Evolutionary conservation across 2,329 filamentous ascomycete genomes (phyloP), one percentile per base, ranked within the genome.

Genomic region (Colletotrichum sp.): DNA sequence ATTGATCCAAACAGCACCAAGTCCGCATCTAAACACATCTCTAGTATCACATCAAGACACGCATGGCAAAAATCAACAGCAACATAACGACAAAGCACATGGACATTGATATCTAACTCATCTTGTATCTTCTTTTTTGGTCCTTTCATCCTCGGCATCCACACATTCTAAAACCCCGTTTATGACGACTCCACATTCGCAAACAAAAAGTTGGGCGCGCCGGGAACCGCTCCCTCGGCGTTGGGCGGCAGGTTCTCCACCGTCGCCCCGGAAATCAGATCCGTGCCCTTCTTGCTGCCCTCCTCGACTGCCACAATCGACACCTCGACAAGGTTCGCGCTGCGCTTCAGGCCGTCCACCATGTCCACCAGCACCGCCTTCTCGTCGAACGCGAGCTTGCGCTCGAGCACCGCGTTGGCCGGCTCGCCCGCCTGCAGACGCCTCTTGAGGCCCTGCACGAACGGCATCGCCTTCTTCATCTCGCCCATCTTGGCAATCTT

Each of bases 401-500:
- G 91, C 82, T 96, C 93, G 81, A 98, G 93, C 12, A 98, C 95
- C 3, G 86, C 88, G 28, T 90, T 88, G 3, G 91, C 87, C 16
- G 88, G 86, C 85, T 96, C 92, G 77, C 94, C 94, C 66, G 89
- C 89, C 73, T 95, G 89, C 71, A 99, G 90, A 68, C 95, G 92
- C 84, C 91, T 94, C 93, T 98, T 98, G 76, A 98, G 88, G 8
- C 84, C 87, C 87, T 98, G 96, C 66, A 98, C 93, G 82, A 98
- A 98, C 0, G 97, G 97, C 96, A 98, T 98, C 4, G 96, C 96
- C 87, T 97, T 97, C 92, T 98, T 99, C 90, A 96, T 95, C 86
- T 97, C 95, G 58, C 92, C 93, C 82, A 95, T 89, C 88, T 98
- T 98, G 79, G 92, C 92, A 74, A 98, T 93, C 82, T 93, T 91